These are phyloP conservation scores for Saccharomyces jurei DNA, from an alignment of 805 yeast species.

Conservation along the genomic window DNA sequence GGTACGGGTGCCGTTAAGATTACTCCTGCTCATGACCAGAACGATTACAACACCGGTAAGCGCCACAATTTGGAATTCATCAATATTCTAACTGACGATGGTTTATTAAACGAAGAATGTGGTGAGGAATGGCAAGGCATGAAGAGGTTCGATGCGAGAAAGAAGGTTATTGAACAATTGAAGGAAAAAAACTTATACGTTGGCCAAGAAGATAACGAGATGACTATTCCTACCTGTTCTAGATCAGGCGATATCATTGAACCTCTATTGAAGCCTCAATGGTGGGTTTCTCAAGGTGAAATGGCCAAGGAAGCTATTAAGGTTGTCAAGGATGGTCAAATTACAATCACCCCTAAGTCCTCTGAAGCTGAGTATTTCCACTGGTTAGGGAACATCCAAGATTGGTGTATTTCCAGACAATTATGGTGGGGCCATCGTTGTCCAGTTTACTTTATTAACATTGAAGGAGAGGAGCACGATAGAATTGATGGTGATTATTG, in stretches of 20 bases:
- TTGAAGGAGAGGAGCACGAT: conserved; percentile 65
- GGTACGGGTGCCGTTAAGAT: conserved; percentile 99
- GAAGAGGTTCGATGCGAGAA: conserved; percentile 92
- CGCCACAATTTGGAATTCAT: conserved; percentile 83
- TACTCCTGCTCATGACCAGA: conserved; percentile 96
- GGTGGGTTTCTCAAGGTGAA: conserved; percentile 93
- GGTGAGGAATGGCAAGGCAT: conserved; percentile 81
- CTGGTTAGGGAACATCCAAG: conserved; percentile 94
- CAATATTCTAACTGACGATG: conserved; percentile 88
- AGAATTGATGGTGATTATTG: conserved; percentile 62
- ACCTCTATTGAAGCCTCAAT: conserved; percentile 95
- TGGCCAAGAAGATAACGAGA: conserved; percentile 88
- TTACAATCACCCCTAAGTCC: conserved; percentile 76
- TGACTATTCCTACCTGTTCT: conserved; percentile 89
- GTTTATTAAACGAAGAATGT: conserved; percentile 81
- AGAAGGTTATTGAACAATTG: conserved; percentile 70
- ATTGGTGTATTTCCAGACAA: conserved; percentile 97
- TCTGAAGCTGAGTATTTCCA: conserved; percentile 90
- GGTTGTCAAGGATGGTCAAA: conserved; percentile 75
- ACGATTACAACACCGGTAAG: conserved; percentile 94
- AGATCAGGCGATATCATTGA: conserved; percentile 97
- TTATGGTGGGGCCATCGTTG: conserved; percentile 97
- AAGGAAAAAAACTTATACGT: conserved; percentile 65
- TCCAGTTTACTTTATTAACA: conserved; percentile 82
- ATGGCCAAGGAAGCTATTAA: conserved; percentile 83